Conservation (phyloP, 352 stramenopile species). For the Elongisporangium anandrum region DNA sequence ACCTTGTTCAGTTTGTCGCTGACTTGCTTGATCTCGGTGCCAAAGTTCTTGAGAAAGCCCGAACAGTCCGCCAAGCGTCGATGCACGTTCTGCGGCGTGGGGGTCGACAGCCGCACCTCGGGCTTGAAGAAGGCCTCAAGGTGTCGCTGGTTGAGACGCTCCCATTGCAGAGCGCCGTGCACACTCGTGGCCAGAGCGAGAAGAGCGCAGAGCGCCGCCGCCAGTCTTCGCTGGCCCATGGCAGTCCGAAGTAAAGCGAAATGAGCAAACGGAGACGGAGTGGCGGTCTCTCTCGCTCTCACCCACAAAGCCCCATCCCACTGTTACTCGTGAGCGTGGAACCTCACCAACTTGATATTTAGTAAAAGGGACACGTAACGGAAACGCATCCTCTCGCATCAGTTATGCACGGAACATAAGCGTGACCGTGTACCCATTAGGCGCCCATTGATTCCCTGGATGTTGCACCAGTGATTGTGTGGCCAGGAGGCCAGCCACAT, state of each 20-base stretch:
- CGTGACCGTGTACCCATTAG: neutral
- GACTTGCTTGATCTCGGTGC: neutral
- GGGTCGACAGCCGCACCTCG: neutral
- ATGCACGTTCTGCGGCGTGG: neutral
- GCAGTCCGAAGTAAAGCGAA: neutral
- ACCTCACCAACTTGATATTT: neutral
- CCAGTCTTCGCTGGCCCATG: neutral
- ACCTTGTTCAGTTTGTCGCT: neutral
- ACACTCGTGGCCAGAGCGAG: neutral
- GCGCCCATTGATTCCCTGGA: too few species aligned
- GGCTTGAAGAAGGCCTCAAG: neutral
- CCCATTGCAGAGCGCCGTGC: neutral
- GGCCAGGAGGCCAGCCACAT: neutral
- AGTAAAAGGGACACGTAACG: neutral
- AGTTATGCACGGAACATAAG: neutral
- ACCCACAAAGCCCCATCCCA: neutral
- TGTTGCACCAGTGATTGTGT: neutral
- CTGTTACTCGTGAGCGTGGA: neutral
- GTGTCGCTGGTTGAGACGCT: neutral
- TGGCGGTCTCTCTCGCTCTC: neutral
- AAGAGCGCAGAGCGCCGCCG: neutral
- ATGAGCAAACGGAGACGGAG: neutral
- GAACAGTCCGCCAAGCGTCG: neutral
- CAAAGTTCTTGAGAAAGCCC: neutral
- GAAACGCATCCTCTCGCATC: too few species aligned